Evolutionary conservation across 2,329 filamentous ascomycete species (phyloP), one percentile per base, ranked within the genome.

Genomic region (Neodidymelliopsis sp.): DNA sequence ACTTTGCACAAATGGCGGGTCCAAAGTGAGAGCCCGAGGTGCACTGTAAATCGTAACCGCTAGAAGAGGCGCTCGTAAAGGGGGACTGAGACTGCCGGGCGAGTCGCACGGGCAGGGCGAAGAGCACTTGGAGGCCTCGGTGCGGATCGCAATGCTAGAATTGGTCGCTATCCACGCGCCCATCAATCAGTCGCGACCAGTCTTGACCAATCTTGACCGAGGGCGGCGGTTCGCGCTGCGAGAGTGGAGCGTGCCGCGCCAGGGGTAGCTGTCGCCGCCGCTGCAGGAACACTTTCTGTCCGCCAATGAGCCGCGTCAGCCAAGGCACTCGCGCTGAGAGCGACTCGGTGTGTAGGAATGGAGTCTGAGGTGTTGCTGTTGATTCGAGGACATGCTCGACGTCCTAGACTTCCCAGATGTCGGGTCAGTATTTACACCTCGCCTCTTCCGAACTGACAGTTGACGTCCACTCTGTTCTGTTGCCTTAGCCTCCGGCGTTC

Each of bases 1-100:
- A 52, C 62, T 56, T 53, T 72, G 68, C 69, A 72, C 68, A 72
- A 71, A 61, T 70, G 48, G 56, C 50, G 51, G 51, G 53, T 46
- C 44, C 45, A 55, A 51, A 54, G 54, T 46, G 31, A 22, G 54
- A 63, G 62, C 22, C 41, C 47, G 16, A 45, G 35, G 63, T 59
- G 54, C 45, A 53, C 52, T 44, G 57, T 44, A 38, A 56, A 52
- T 60, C 54, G 57, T 56, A 47, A 55, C 29, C 39, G 39, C 28
- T 57, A 60, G 54, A 56, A 56, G 57, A 39, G 48, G 48, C 53
- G 46, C 55, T 59, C 51, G 57, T 49, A 65, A 71, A 69, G 67
- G 65, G 66, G 56, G 62, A 64, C 44, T 43, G 52, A 34, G 47
- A 45, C 51, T 63, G 57, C 57, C 63, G 56, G 56, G 55, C 41